These are phyloP conservation scores for Suhomyces choctaworum DNA, from an alignment of 1,139 yeast species.

Conservation along the genomic window DNA sequence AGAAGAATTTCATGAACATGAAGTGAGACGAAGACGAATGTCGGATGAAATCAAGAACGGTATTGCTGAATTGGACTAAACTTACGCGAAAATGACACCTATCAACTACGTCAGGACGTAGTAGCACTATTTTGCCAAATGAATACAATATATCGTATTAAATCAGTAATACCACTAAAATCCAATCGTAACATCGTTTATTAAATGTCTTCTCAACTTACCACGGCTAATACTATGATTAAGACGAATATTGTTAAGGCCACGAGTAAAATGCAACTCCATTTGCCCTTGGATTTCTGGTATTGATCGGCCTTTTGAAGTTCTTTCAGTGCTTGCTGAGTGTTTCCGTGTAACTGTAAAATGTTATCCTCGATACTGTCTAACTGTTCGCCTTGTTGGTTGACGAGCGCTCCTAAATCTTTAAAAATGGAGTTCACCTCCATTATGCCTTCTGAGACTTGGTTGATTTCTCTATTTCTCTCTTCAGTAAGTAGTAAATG, in stretches of 20 bases:
- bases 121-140: not conserved
- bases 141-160: not conserved
- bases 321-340: slow-evolving; percentile 71
- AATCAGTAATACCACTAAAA: no score
- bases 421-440: slow-evolving; percentile 85
- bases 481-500: slow-evolving; percentile 70
- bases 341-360: slow-evolving; percentile 60
- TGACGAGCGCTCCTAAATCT: slow-evolving; percentile 73
- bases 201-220: slow-evolving; percentile 37
- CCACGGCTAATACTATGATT: slow-evolving; percentile 39
- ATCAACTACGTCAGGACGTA: no score
- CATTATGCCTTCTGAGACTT: slow-evolving; percentile 72
- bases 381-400: slow-evolving; percentile 81
- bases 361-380: slow-evolving; percentile 83
- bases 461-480: slow-evolving; percentile 68
- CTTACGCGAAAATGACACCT: no score
- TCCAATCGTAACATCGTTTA: not conserved
- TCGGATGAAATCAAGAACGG: slow-evolving; percentile 6
- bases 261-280: slow-evolving; percentile 67
- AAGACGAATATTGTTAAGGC: slow-evolving; percentile 41
- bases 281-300: slow-evolving; percentile 67
- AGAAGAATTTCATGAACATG: slow-evolving; percentile 5
- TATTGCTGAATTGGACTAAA: slow-evolving; percentile 3
- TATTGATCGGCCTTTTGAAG: slow-evolving; percentile 71
- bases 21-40: slow-evolving; percentile 8